Conservation (phyloP, 1,284 basidiomycete genomes). For the Tilletia caries region DNA sequence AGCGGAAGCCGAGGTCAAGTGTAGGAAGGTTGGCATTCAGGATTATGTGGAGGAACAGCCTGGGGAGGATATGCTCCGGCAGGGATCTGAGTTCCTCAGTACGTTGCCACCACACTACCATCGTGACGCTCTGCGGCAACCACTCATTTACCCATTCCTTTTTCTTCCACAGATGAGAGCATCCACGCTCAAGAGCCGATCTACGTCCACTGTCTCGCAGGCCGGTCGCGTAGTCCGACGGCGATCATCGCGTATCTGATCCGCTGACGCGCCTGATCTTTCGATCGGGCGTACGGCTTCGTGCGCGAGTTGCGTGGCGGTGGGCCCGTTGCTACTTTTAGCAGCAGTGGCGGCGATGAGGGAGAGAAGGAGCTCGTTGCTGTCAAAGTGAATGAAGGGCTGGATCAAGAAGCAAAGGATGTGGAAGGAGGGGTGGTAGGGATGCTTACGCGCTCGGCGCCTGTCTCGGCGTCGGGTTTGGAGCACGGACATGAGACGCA, state of each 20-base stretch:
- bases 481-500: too few species aligned
- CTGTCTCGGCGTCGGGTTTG: too few species aligned
- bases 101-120: not conserved
- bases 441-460: too few species aligned
- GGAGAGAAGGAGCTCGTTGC: not conserved
- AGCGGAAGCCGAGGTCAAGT: not conserved
- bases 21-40: slow-evolving; percentile 10
- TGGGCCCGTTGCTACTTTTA: not conserved
- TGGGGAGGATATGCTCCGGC: slow-evolving; percentile 10
- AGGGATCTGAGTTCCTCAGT: slow-evolving; percentile 8
- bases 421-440: too few species aligned
- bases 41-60: slow-evolving; percentile 10
- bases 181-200: not conserved
- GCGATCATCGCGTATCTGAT: slow-evolving; percentile 17
- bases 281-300: slow-evolving; percentile 5
- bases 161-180: not conserved
- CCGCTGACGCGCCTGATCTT: slow-evolving; percentile 9
- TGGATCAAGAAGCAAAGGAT: too few species aligned
- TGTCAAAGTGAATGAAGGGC: not conserved
- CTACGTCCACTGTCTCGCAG: slow-evolving; percentile 13
- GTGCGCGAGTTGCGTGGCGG: slow-evolving; percentile 11
- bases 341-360: not conserved
- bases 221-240: not conserved
- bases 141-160: not conserved
- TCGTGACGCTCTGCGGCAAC: not conserved